Evolutionary conservation across 768 basidiomycete genomes (phyloP).

Genomic region (Podaxis pistillaris): DNA sequence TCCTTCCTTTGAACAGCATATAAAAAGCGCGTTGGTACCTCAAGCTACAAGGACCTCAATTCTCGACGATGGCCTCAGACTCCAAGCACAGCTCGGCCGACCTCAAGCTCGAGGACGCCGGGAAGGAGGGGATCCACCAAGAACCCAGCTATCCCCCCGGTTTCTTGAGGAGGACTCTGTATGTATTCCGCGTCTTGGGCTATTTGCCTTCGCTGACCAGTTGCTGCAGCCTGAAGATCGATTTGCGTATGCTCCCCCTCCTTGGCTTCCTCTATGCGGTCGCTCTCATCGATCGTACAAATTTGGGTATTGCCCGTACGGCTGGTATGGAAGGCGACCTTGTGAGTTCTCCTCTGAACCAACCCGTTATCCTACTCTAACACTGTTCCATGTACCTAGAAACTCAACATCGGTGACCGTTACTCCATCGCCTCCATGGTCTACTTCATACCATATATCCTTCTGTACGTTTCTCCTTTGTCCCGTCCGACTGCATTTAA

Average conservation of each 20-base stretch:
- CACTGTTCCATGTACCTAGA: conserved; percentile 15
- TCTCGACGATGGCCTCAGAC: conserved; percentile 19
- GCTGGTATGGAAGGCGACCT: conserved; percentile 36
- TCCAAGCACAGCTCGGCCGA: conserved; percentile 23
- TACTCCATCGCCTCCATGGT: conserved; percentile 34
- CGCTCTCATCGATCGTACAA: conserved; percentile 37
- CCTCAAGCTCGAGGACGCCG: conserved; percentile 20
- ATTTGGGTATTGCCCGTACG: conserved; percentile 33
- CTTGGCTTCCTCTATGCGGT: conserved; percentile 33
- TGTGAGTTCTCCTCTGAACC: conserved; percentile 19
- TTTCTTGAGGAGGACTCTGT: conserved; percentile 24
- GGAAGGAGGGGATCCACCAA: conserved; percentile 11
- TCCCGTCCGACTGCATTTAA: background rate
- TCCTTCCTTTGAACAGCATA: background rate
- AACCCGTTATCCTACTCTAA: background rate
- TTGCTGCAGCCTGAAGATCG: conserved; percentile 26
- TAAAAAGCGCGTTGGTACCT: background rate
- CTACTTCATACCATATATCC: conserved; percentile 35
- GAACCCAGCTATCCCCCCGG: conserved; percentile 19
- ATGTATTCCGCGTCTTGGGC: conserved; percentile 1
- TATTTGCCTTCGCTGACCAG: background rate
- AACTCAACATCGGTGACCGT: conserved; percentile 29
- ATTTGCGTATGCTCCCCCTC: conserved; percentile 35
- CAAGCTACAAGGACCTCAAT: background rate
- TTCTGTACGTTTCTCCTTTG: conserved; percentile 26